Percentiles rank a stretch among this genome's conserved stretches.
Conservation (phyloP, 768 basidiomycete genomes). For the Tulasnella calospora region DNA sequence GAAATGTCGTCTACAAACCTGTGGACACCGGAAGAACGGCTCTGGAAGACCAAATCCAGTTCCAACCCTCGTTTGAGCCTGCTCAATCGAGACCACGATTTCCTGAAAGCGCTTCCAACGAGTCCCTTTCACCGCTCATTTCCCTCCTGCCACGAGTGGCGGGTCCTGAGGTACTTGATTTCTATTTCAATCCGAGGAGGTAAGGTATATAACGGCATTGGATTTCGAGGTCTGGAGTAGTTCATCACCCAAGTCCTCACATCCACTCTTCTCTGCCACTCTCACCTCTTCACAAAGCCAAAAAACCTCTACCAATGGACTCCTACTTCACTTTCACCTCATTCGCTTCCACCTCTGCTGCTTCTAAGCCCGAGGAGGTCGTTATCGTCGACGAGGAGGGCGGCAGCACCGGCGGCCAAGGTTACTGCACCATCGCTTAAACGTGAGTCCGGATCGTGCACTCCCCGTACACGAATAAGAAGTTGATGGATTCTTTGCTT, state of each 20-base stretch:
- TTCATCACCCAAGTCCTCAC: neutral
- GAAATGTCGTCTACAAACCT: too few relatives aligned
- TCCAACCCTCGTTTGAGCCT: too few relatives aligned
- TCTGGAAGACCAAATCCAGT: too few relatives aligned
- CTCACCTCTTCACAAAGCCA: neutral
- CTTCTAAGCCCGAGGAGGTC: slow-evolving; percentile 1
- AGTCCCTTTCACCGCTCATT: too few relatives aligned
- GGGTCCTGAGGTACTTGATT: too few relatives aligned
- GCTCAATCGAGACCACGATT: too few relatives aligned
- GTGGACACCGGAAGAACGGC: too few relatives aligned
- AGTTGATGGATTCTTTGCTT: too few relatives aligned
- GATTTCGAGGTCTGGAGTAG: neutral
- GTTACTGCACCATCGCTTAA: neutral
- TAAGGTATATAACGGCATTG: neutral
- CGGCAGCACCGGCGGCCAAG: neutral
- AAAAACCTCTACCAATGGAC: neutral
- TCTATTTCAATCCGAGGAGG: too few relatives aligned
- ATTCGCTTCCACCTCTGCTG: neutral
- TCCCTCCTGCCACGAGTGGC: too few relatives aligned
- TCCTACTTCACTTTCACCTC: neutral
- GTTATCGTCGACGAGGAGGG: neutral
- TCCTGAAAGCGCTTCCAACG: too few relatives aligned
- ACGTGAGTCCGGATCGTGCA: neutral
- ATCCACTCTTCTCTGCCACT: neutral
- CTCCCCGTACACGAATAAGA: too few relatives aligned